phyloP scores from a whole-genome alignment of 352 stramenopile genomes.

The Phytophthora rubi region DNA sequence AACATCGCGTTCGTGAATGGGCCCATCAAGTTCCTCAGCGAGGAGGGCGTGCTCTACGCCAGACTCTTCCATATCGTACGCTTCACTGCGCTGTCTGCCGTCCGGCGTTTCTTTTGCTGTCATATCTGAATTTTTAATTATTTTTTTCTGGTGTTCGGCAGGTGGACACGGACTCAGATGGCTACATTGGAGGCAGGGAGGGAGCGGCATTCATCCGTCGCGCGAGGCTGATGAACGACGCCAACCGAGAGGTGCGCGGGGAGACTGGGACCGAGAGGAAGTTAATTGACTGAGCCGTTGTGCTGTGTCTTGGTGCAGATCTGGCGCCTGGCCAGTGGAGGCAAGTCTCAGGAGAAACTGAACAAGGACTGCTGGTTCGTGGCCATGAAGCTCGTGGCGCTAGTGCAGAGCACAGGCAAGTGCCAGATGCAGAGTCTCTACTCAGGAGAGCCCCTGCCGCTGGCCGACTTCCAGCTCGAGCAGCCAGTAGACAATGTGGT shows the following conservation, averaged over 20 bases:
- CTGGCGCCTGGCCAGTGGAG: constrained; percentile 87
- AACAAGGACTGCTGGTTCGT: constrained; percentile 92
- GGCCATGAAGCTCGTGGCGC: constrained; percentile 89
- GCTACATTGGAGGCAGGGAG: constrained; percentile 75
- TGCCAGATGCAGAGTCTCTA: constrained; percentile 88
- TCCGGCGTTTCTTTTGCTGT: neutral
- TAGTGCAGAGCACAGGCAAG: constrained; percentile 85
- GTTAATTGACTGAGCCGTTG: constrained; percentile 2
- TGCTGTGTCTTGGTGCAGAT: constrained; percentile 49
- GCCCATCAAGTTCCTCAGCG: constrained; percentile 85
- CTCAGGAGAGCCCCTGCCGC: constrained; percentile 65
- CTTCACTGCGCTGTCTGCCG: neutral
- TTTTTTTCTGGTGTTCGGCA: constrained; percentile 25
- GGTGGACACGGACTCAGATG: constrained; percentile 83
- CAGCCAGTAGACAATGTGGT: constrained; percentile 83
- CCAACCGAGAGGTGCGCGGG: constrained; percentile 73
- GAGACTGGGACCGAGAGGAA: neutral
- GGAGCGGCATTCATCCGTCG: constrained; percentile 84
- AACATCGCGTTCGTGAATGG: constrained; percentile 82
- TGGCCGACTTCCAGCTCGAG: constrained; percentile 85
- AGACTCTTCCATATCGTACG: constrained; percentile 87
- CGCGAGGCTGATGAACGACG: constrained; percentile 80
- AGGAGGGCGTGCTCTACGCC: constrained; percentile 83
- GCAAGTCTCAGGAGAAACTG: constrained; percentile 86
- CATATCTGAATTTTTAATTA: constrained; percentile 1